Base-by-base conservation (phyloP, 768 basidiomycete genomes). In the Russula brevipes region DNA sequence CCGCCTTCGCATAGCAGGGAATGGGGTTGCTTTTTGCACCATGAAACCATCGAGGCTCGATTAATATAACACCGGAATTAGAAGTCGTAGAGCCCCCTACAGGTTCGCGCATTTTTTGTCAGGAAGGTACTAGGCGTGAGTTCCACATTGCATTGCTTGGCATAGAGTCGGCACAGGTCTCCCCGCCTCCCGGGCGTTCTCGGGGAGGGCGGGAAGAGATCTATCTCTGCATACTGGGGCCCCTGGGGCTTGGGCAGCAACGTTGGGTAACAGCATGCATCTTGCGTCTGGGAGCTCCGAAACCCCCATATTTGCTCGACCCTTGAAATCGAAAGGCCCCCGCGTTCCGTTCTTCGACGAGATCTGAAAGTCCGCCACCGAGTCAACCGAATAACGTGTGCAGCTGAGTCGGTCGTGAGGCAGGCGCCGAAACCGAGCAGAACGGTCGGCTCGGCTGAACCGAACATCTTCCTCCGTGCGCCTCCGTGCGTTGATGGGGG, bases 1-100 rank as follows among this genome's bases (percentile, higher is more conserved):
- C 31, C 52, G 57, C 57, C 51, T 31, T 49, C 45, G 47, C 47
- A 55, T 54, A 30, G 47, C 19, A 9, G 58, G 57, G 31, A 60
- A 59, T 46, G 24, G 39, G 35, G 11, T 50, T 60, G 46, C 38
- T 54, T 60, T 49, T 50, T 19, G 53, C 19, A 10, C 31, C 6
- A 12, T 50, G 57, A 52, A 39, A 51, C 24, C 33, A 53, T 42
- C 36, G 52, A 54, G 24, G 11, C 24, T 8, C 24, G n/a, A 63
- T 49, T 39, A 47, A 36, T 59, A 19, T 14, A 42, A 52, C 16
- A 8, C 24, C 36, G 38, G 45, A 36, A 64, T 35, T 55, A 45
- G 63, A 45, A 64, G 56, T 51, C 9, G 6, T 7, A 14, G 24
- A 52, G 30, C 47, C 58, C 3, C 31, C 35, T 19, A 54, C 39